A percentile compares a stretch with the other conserved stretches of the same genome.
Evolutionary conservation across 23 red algal genomes (phyloP).

Genomic region (Cyanidioschyzon merolae): DNA sequence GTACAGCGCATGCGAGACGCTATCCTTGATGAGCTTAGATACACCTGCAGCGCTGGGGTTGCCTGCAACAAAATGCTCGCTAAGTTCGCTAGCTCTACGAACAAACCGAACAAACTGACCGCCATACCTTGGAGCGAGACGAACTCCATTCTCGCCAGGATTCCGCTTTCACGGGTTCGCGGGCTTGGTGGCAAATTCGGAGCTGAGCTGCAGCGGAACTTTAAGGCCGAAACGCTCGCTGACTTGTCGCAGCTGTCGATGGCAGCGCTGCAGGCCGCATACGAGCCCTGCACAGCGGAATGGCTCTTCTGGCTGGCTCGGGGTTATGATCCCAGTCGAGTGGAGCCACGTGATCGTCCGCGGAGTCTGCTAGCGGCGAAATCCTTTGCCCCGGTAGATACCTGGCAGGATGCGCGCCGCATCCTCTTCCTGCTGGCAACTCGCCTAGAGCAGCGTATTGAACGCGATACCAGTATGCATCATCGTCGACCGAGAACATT

Average conservation of each 20-base stretch:
- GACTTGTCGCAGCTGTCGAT: not conserved
- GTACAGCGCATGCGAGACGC: constrained; percentile 25
- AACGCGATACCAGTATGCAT: not conserved
- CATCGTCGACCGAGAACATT: not conserved
- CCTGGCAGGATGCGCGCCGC: not conserved
- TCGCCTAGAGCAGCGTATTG: not conserved
- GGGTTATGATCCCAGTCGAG: not conserved
- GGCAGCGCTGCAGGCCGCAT: not conserved
- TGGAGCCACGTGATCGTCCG: not conserved
- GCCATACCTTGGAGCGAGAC: constrained; percentile 39
- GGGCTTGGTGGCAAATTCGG: constrained; percentile 82
- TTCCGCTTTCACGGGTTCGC: constrained; percentile 44
- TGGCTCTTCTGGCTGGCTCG: constrained; percentile 13
- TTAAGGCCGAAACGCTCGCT: not conserved
- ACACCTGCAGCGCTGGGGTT: constrained; percentile 62
- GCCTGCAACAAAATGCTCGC: constrained; percentile 77
- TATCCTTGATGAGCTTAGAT: constrained; percentile 31
- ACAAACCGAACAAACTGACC: constrained; percentile 84
- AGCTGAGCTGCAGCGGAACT: not conserved
- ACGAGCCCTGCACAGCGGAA: not conserved
- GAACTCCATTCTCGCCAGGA: constrained; percentile 28
- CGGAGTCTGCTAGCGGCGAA: constrained; percentile 8
- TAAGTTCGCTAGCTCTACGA: constrained; percentile 67
- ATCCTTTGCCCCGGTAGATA: not conserved
- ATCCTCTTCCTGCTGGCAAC: not conserved